A percentile compares a stretch with the other conserved stretches of the same genome.
Conservation (phyloP, 2,329 filamentous ascomycete species). For the Ophiostoma montium region DNA sequence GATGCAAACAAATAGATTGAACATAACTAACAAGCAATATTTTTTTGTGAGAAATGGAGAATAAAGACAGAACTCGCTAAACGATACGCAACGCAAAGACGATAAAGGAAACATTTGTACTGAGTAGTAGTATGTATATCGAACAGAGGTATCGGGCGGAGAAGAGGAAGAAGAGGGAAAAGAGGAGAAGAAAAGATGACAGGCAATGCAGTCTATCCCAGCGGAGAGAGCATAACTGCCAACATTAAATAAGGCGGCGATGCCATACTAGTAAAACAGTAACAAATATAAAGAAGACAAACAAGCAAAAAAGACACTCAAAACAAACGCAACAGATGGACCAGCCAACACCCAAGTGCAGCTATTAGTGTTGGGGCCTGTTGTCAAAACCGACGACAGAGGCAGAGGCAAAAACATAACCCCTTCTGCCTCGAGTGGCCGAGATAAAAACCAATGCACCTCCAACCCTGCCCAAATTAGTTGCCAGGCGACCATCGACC, state of each 20-base stretch:
- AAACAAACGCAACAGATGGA: constrained; percentile 25
- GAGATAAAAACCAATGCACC: constrained; percentile 20
- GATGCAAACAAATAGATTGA: too few species aligned
- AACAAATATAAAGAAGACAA: constrained; percentile 13
- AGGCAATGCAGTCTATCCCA: constrained; percentile 8
- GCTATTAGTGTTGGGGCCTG: constrained; percentile 28
- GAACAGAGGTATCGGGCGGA: background rate
- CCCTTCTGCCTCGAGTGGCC: constrained; percentile 2
- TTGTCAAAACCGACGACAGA: constrained; percentile 1
- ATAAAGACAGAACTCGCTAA: background rate
- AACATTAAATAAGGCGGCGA: constrained; percentile 24
- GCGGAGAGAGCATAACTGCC: constrained; percentile 13
- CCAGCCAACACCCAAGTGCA: constrained; percentile 35
- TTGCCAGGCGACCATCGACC: constrained; percentile 28
- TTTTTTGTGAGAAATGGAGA: background rate
- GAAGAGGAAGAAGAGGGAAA: background rate
- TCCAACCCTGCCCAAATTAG: constrained; percentile 26
- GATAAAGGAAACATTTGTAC: background rate
- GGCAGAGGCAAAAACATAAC: background rate
- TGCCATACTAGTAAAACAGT: constrained; percentile 34
- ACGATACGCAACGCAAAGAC: background rate
- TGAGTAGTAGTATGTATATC: background rate
- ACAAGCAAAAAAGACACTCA: background rate
- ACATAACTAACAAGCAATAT: background rate
- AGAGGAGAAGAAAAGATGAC: constrained; percentile 16